Evolutionary conservation across 768 basidiomycete genomes (phyloP).

Genomic region (Kwoniella europaea): DNA sequence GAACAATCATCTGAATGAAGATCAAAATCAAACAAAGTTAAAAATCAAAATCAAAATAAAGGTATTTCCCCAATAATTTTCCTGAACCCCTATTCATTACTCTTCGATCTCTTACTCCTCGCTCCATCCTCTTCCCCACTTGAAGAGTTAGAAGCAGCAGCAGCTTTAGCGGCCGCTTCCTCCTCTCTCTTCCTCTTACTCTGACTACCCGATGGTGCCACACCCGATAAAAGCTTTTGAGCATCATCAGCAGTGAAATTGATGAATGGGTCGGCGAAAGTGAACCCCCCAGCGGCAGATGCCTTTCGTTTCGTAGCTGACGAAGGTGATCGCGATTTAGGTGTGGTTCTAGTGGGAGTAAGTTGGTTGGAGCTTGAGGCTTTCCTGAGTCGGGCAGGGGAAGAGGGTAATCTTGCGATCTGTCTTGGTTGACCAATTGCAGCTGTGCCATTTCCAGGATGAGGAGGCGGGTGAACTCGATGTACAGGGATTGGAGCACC

Average conservation of each 20-base stretch:
- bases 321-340: conserved; percentile 42
- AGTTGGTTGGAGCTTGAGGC: conserved; percentile 7
- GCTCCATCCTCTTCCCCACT: neutral
- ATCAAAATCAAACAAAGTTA: neutral
- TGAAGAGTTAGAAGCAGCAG: neutral
- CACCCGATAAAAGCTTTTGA: conserved; percentile 54
- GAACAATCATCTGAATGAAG: neutral
- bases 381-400: conserved; percentile 28
- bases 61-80: neutral
- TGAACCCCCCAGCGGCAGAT: conserved; percentile 36
- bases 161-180: conserved; percentile 19
- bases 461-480: conserved; percentile 47
- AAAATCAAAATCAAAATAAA: neutral
- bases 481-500: conserved; percentile 19
- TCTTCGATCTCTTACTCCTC: conserved; percentile 24
- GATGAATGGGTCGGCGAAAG: conserved; percentile 56
- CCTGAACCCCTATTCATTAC: conserved; percentile 17
- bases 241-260: conserved; percentile 58
- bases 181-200: conserved; percentile 49
- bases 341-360: conserved; percentile 27
- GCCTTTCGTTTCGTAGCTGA: conserved; percentile 22
- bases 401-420: conserved; percentile 40
- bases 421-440: conserved; percentile 23
- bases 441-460: conserved; percentile 13
- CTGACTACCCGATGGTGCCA: conserved; percentile 54